Base-by-base conservation (phyloP, 2,329 filamentous ascomycete genomes). In the Fusarium devonianum region DNA sequence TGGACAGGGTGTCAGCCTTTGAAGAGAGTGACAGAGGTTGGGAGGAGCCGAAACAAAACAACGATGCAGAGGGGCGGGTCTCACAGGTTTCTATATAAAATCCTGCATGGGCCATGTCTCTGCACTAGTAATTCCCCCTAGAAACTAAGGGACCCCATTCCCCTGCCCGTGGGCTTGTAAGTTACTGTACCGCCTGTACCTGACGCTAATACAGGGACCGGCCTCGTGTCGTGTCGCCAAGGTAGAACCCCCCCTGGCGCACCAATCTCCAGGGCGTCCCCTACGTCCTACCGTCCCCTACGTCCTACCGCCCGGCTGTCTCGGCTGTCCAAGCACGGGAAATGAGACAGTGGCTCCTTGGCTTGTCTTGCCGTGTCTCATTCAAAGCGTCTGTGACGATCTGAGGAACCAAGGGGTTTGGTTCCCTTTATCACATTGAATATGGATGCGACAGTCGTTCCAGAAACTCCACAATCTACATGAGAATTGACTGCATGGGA, bases 81-180 rank as follows among this genome's bases (percentile, higher is more conserved):
- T 28, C 19, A 11, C 32, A 28, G 43, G n/a, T 44, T 55, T 54
- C 49, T 54, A 55, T 55, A 54, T 49, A 49, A 53, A 54, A 53
- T n/a, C 50, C 16, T 21, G 21, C 37, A 28, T n/a, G n/a, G n/a
- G 32, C 8, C 23, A 28, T 29, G 26, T 16, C 12, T 28, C 22
- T 6, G n/a, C n/a, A n/a, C n/a, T n/a, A n/a, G n/a, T n/a, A n/a
- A n/a, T 16, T 8, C 28, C 28, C 28, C 7, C 28, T 28, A 28
- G 11, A 28, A 28, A 28, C 13, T n/a, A n/a, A n/a, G n/a, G n/a
- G n/a, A n/a, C n/a, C n/a, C n/a, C n/a, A n/a, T n/a, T n/a, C n/a
- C n/a, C n/a, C n/a, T n/a, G n/a, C n/a, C n/a, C n/a, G n/a, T n/a
- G n/a, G n/a, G n/a, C 8, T 17, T 32, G 14, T 7, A 32, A 32